These are phyloP conservation scores for Fusarium chaquense DNA, from an alignment of 2,329 filamentous ascomycete genomes.

Conservation along the genomic window DNA sequence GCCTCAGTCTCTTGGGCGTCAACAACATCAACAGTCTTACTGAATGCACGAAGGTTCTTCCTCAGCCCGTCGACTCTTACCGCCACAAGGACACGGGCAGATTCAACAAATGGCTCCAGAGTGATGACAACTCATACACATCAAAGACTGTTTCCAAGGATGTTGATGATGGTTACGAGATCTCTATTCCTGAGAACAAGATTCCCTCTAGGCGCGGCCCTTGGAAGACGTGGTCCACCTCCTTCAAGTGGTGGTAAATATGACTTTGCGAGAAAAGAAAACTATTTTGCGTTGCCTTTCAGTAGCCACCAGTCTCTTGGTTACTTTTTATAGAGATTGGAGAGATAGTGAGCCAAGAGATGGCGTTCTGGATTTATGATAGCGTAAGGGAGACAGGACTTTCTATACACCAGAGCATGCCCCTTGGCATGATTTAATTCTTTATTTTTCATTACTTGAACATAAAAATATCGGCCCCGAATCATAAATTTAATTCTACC, in stretches of 20 bases:
- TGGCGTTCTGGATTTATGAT: conserved; percentile 18
- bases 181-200: conserved; percentile 39
- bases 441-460: not conserved
- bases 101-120: conserved; percentile 48
- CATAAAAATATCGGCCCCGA: not conserved
- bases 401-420: conserved; percentile 9
- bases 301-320: not conserved
- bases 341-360: conserved; percentile 7
- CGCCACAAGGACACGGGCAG: conserved; percentile 36
- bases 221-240: conserved; percentile 27
- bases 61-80: conserved; percentile 45
- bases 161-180: conserved; percentile 41
- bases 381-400: conserved; percentile 20
- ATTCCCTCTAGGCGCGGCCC: conserved; percentile 39
- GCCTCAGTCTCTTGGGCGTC: conserved; percentile 66
- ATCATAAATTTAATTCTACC: too few species aligned
- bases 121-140: conserved; percentile 44
- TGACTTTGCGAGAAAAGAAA: not conserved
- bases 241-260: conserved; percentile 36
- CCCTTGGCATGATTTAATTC: conserved; percentile 22
- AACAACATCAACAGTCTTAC: conserved; percentile 67
- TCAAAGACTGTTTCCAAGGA: conserved; percentile 45
- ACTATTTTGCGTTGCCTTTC: not conserved
- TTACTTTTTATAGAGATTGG: not conserved
- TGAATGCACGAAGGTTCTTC: conserved; percentile 67